A percentile compares a stretch with the other conserved stretches of the same genome.
These are phyloP conservation scores for Amanita inopinata DNA, from an alignment of 768 basidiomycete genomes.

Conservation along the genomic window DNA sequence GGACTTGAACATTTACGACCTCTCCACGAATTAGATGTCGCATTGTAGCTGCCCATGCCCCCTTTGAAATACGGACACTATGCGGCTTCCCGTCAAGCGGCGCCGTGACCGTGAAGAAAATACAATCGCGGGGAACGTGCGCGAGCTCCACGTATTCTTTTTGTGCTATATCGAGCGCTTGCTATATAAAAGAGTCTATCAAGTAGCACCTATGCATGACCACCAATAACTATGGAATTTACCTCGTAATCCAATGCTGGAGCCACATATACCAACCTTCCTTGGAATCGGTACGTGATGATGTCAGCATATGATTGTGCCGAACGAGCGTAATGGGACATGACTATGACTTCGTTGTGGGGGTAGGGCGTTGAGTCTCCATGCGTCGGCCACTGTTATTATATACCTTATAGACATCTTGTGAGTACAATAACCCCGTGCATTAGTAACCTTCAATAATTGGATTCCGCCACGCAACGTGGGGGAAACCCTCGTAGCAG, in stretches of 20 bases:
- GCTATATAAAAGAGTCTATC: slow-evolving; percentile 18
- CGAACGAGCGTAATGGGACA: too few species aligned
- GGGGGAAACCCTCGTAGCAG: too few species aligned
- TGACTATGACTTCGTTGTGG: too few species aligned
- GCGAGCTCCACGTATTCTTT: slow-evolving; percentile 38
- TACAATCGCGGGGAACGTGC: slow-evolving; percentile 26
- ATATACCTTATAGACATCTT: too few species aligned
- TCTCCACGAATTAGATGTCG: slow-evolving; percentile 7
- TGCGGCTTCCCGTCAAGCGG: slow-evolving; percentile 22
- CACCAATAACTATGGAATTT: background rate
- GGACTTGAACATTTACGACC: slow-evolving; percentile 1
- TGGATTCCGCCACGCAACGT: too few species aligned
- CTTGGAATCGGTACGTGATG: slow-evolving; percentile 37
- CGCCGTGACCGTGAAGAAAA: slow-evolving; percentile 33
- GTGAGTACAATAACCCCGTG: too few species aligned
- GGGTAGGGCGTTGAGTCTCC: too few species aligned
- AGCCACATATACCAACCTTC: slow-evolving; percentile 41
- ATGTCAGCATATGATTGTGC: slow-evolving; percentile 27
- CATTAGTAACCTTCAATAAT: too few species aligned
- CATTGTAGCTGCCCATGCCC: slow-evolving; percentile 32
- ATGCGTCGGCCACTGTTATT: too few species aligned
- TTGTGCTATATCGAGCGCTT: slow-evolving; percentile 40
- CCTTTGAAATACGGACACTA: slow-evolving; percentile 39
- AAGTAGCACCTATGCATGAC: background rate
- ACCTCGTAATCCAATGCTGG: slow-evolving; percentile 35